A percentile compares a stretch with the other conserved stretches of the same genome.
phyloP scores from a whole-genome alignment of 176 grass and related monocot species.

The Urochloa ruziziensis region DNA sequence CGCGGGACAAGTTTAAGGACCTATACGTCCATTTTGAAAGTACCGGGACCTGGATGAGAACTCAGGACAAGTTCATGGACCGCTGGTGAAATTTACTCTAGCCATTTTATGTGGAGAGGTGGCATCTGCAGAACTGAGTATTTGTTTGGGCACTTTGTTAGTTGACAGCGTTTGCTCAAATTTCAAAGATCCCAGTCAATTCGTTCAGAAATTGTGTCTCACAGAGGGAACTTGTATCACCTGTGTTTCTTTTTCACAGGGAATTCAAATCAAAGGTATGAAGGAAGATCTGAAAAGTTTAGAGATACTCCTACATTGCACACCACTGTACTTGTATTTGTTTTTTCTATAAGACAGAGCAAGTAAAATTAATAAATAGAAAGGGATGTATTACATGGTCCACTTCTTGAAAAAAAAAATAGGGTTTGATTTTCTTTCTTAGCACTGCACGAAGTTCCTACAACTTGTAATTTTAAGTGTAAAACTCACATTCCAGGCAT shows the following conservation, averaged over 20 bases:
- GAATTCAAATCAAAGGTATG: not conserved
- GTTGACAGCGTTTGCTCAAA: slow-evolving; percentile 1
- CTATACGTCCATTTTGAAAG: too few species aligned
- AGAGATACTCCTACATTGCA: not conserved
- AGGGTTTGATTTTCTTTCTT: not conserved
- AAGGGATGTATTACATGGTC: not conserved
- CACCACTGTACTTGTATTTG: not conserved
- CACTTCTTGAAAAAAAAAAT: not conserved
- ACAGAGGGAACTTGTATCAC: not conserved
- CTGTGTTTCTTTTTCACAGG: not conserved
- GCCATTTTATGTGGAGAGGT: slow-evolving; percentile 24
- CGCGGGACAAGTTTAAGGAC: too few species aligned
- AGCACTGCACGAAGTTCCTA: not conserved
- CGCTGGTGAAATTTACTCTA: too few species aligned
- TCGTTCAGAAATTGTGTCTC: not conserved
- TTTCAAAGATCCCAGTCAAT: slow-evolving; percentile 4
- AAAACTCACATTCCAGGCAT: slow-evolving; percentile 5
- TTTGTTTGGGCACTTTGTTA: slow-evolving; percentile 14
- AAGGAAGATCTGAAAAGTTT: not conserved
- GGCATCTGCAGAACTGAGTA: not conserved
- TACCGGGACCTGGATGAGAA: too few species aligned
- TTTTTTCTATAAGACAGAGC: too few species aligned
- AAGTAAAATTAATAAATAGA: not conserved
- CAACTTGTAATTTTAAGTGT: not conserved
- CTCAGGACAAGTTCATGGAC: too few species aligned